Percentiles rank a stretch among this genome's conserved stretches.
Evolutionary conservation across 1,139 yeast genomes (phyloP).

Genomic region (Sugiyamaella castrensis): DNA sequence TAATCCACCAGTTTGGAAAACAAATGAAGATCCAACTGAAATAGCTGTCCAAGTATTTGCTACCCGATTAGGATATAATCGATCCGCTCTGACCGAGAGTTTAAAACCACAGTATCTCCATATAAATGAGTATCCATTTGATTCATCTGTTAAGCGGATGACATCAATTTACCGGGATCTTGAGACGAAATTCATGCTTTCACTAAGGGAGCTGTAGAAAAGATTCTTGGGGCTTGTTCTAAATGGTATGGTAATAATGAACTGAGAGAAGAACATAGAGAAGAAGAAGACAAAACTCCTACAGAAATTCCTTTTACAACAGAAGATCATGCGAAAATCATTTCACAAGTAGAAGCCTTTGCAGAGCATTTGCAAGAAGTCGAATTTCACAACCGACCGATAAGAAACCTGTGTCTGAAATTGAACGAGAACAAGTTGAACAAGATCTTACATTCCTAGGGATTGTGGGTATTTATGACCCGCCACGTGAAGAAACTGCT

Average conservation of each 20-base stretch:
- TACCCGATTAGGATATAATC: constrained; percentile 49
- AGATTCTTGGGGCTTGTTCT: constrained; percentile 57
- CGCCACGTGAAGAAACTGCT: constrained; percentile 73
- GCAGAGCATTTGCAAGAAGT: constrained; percentile 57
- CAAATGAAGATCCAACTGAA: constrained; percentile 84
- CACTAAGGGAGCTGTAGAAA: constrained; percentile 80
- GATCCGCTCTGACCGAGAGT: constrained; percentile 45
- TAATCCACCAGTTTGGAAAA: constrained; percentile 55
- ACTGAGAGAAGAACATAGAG: constrained; percentile 9
- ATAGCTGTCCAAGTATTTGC: constrained; percentile 76
- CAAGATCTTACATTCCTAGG: constrained; percentile 58
- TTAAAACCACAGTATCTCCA: constrained; percentile 38
- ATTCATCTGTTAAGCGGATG: constrained; percentile 75
- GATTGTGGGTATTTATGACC: constrained; percentile 77
- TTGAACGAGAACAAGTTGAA: constrained; percentile 55
- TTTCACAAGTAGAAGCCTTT: constrained; percentile 57
- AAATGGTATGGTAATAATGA: constrained; percentile 48
- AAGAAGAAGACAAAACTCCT: too few species aligned
- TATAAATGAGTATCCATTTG: constrained; percentile 71
- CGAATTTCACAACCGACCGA: constrained; percentile 8
- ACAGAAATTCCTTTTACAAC: constrained; percentile 26
- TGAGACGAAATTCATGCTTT: constrained; percentile 43
- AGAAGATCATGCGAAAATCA: constrained; percentile 44
- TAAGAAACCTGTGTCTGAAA: constrained; percentile 21
- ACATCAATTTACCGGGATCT: constrained; percentile 51